Conservation (phyloP, 495 filamentous ascomycete genomes). For the Amphirosellinia nigrospora region DNA sequence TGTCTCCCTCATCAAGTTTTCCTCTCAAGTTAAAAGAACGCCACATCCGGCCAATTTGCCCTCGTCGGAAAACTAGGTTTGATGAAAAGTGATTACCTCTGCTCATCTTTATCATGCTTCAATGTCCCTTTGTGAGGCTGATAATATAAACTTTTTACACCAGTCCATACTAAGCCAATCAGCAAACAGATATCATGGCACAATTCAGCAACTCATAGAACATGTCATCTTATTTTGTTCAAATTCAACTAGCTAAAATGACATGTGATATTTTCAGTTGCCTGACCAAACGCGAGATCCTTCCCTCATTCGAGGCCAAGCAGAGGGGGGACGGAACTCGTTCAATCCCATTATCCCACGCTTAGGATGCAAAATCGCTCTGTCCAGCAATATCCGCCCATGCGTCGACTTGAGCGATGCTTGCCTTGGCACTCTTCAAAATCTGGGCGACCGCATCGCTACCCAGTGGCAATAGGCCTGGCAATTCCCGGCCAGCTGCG, state of each 20-base stretch:
- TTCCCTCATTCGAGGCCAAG: neutral
- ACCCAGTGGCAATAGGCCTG: slow-evolving; percentile 26
- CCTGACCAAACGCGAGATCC: neutral
- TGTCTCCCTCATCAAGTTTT: too few species aligned
- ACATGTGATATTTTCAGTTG: neutral
- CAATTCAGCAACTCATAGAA: neutral
- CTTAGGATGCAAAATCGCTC: neutral
- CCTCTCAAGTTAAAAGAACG: too few species aligned
- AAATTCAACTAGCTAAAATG: neutral
- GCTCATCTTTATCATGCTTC: neutral
- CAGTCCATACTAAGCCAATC: neutral
- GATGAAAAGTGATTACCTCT: neutral
- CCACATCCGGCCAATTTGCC: too few species aligned
- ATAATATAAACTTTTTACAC: neutral
- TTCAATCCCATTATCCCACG: neutral
- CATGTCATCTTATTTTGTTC: neutral
- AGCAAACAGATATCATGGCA: neutral
- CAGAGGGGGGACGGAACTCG: neutral
- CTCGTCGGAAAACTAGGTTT: too few species aligned
- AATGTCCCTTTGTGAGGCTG: neutral
- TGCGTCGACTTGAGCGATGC: neutral
- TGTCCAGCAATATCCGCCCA: slow-evolving; percentile 5
- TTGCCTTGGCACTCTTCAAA: neutral
- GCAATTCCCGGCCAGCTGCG: slow-evolving; percentile 32
- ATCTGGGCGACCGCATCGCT: slow-evolving; percentile 26